Percentiles rank a stretch among this genome's conserved stretches.
These are phyloP conservation scores for Trichoderma semiorbis DNA, from an alignment of 2,329 filamentous ascomycete genomes.

Conservation along the genomic window DNA sequence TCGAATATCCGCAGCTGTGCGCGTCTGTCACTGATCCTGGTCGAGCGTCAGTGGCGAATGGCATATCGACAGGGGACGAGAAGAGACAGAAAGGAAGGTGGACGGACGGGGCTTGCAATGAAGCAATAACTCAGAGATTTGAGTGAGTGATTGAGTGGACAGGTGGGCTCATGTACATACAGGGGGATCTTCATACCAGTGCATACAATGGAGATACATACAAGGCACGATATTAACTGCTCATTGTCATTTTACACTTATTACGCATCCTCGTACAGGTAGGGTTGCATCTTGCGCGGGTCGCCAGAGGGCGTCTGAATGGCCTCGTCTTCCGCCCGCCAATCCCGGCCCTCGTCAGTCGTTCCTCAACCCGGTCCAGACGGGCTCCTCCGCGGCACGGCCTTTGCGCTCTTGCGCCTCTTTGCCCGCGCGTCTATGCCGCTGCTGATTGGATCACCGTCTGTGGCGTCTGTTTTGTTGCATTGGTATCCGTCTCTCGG, in stretches of 20 bases:
- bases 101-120: not conserved
- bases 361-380: not conserved
- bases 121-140: not conserved
- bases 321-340: not conserved
- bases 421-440: slow-evolving; percentile 5
- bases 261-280: not conserved
- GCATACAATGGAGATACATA: not conserved
- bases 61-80: not conserved
- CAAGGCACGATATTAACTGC: not conserved
- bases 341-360: not conserved
- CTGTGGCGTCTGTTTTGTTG: not conserved
- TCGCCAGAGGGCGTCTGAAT: not conserved
- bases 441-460: slow-evolving; percentile 5
- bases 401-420: not conserved
- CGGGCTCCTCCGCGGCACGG: slow-evolving; percentile 1
- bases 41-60: not conserved
- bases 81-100: not conserved
- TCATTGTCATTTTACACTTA: not conserved
- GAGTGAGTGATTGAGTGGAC: not conserved
- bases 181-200: not conserved
- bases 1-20: not conserved
- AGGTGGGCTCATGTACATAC: not conserved
- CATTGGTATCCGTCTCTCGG: not conserved
- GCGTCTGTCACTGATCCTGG: not conserved
- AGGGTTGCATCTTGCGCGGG: slow-evolving; percentile 12